These are phyloP conservation scores for Amphibolis antarctica DNA, from an alignment of 106 monocot species.

Conservation along the genomic window DNA sequence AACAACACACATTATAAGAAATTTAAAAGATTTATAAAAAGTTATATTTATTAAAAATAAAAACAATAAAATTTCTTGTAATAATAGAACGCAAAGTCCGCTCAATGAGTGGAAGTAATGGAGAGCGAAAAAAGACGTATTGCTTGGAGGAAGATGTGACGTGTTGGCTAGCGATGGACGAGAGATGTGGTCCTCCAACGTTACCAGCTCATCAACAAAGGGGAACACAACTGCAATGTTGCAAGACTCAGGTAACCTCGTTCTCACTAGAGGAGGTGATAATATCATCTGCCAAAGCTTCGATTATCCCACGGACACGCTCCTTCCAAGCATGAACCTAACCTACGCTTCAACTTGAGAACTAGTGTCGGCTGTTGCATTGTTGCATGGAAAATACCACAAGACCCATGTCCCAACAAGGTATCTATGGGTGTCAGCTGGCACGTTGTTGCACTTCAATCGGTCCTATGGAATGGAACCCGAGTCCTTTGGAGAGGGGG, in stretches of 20 bases:
- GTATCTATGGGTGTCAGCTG: slow-evolving; percentile 20
- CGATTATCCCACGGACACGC: slow-evolving; percentile 35
- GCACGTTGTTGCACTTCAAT: slow-evolving; percentile 16
- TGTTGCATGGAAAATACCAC: slow-evolving; percentile 23
- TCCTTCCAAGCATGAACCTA: slow-evolving; percentile 38
- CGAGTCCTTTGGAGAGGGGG: slow-evolving; percentile 20
- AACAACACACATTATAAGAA: too few relatives aligned
- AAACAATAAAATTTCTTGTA: too few relatives aligned
- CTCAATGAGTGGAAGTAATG: too few relatives aligned
- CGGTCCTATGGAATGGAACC: slow-evolving; percentile 22
- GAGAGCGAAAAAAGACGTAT: too few relatives aligned
- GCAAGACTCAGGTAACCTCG: slow-evolving; percentile 34
- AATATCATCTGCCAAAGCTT: slow-evolving; percentile 31
- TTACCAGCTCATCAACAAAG: too few relatives aligned
- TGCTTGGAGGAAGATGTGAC: too few relatives aligned
- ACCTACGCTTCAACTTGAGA: slow-evolving; percentile 19
- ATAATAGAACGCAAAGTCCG: too few relatives aligned
- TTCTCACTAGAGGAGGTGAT: slow-evolving; percentile 13
- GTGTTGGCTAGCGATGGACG: neutral
- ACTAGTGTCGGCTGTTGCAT: slow-evolving; percentile 11
- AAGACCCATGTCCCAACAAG: slow-evolving; percentile 38
- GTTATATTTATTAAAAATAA: too few relatives aligned
- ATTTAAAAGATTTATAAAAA: too few relatives aligned
- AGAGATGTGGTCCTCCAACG: slow-evolving; percentile 13
- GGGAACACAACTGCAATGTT: slow-evolving; percentile 9